Evolutionary conservation across 2,329 filamentous ascomycete species (phyloP), one percentile per base, ranked within the genome.

Genomic region (Cytospora piceicola): DNA sequence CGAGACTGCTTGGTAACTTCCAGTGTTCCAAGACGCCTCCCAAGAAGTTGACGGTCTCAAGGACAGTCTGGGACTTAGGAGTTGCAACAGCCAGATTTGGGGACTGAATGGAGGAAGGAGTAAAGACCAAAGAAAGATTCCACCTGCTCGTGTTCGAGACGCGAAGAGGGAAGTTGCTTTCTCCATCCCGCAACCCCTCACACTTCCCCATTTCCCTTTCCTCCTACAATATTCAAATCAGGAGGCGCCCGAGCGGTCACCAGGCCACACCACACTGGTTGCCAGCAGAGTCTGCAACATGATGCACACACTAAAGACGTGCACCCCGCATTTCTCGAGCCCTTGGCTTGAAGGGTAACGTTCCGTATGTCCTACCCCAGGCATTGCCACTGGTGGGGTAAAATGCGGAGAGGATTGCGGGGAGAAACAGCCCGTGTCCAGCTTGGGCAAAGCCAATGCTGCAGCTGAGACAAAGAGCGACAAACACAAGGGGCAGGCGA

Each of bases 311-410:
- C 3, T n/a, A n/a, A 20, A 49, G 46, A 8, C 22, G 14, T n/a
- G n/a, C n/a, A 22, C 46, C 46, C 46, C 46, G 11, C 46, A 49
- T 24, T 24, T 49, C 2, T 49, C 11, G n/a, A 9, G 6, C n/a
- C n/a, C 24, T 46, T 55, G 24, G 30, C 36, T 46, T 53, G 30
- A 63, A 46, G 17, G n/a, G 27, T 36, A 42, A 49, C n/a, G 46
- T 49, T 49, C n/a, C 42, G 30, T 42, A 11, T 49, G 46, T 49
- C 46, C n/a, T 34, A 5, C 27, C 32, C 8, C 11, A 34, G 4
- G 20, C 29, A 36, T 29, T 32, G 15, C 24, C 52, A 54, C 27
- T 54, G 20, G 24, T 54, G 24, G 24, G 52, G 32, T 32, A 34
- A 42, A 53, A 51, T 42, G 39, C 57, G 22, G 20, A 15, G 51